Conservation (phyloP, 352 stramenopile species). For the Pythium utonaiense region DNA sequence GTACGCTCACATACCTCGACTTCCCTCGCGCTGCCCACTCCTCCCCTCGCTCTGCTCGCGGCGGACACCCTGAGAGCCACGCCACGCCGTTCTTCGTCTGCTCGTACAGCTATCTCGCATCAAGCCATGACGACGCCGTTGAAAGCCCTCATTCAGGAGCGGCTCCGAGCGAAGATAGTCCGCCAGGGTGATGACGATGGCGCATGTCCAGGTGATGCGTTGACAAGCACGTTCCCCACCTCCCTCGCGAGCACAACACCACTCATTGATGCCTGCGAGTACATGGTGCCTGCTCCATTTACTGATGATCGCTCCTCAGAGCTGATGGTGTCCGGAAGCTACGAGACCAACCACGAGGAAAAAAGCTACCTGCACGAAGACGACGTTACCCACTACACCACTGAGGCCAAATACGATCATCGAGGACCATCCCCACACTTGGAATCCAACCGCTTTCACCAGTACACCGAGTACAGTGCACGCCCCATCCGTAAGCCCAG, state of each 20-base stretch:
- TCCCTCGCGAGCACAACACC: neutral
- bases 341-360: neutral
- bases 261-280: slow-evolving; percentile 14
- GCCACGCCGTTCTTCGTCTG: slow-evolving; percentile 22
- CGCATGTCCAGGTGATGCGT: neutral
- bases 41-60: neutral
- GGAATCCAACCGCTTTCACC: neutral
- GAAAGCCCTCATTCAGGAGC: slow-evolving; percentile 73
- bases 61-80: neutral
- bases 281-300: slow-evolving; percentile 2
- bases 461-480: neutral
- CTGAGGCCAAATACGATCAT: neutral
- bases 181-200: slow-evolving; percentile 30
- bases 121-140: slow-evolving; percentile 51
- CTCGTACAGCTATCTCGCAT: neutral
- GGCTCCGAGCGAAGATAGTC: slow-evolving; percentile 63
- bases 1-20: neutral
- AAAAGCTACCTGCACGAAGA: neutral
- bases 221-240: neutral
- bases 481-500: neutral
- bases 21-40: neutral
- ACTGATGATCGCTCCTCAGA: neutral
- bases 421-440: neutral
- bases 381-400: neutral
- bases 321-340: neutral